phyloP scores from a whole-genome alignment of 768 basidiomycete genomes.

The Punctularia strigosozonata region DNA sequence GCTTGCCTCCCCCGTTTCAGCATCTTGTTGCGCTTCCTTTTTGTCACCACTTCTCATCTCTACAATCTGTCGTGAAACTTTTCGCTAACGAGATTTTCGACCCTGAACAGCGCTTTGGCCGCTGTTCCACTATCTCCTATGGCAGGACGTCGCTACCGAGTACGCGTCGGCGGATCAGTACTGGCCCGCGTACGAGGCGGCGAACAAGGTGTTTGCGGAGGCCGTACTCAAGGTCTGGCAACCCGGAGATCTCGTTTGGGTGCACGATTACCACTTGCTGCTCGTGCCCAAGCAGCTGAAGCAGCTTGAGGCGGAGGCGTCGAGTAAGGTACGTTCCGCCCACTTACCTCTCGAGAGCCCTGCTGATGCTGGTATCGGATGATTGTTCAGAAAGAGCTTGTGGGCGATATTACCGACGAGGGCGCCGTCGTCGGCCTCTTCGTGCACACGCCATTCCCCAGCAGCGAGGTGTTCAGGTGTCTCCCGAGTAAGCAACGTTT shows the following conservation, averaged over 20 bases:
- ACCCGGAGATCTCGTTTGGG: constrained; percentile 89
- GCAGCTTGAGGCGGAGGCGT: background rate
- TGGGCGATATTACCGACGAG: constrained; percentile 48
- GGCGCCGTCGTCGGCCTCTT: constrained; percentile 84
- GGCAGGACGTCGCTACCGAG: constrained; percentile 91
- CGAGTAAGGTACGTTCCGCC: too few relatives aligned
- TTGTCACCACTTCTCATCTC: background rate
- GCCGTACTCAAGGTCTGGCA: constrained; percentile 30
- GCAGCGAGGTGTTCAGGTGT: constrained; percentile 91
- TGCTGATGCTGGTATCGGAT: too few relatives aligned
- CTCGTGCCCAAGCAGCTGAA: constrained; percentile 56
- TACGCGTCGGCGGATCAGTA: constrained; percentile 76
- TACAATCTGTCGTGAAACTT: background rate
- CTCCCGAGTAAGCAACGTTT: constrained; percentile 56
- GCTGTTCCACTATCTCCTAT: constrained; percentile 94
- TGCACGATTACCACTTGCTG: constrained; percentile 93
- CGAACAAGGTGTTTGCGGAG: constrained; percentile 32
- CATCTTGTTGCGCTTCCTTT: background rate
- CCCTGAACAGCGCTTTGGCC: constrained; percentile 76
- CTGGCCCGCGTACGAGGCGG: constrained; percentile 72
- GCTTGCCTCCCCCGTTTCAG: background rate
- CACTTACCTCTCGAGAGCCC: too few relatives aligned
- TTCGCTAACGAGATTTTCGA: background rate
- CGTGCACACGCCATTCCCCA: constrained; percentile 97
- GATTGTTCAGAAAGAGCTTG: too few relatives aligned